Evolutionary conservation across 228 moss, liverwort and hornwort species (phyloP), one percentile per base, ranked within the genome.

Genomic region (Sphagnum magellanicum): DNA sequence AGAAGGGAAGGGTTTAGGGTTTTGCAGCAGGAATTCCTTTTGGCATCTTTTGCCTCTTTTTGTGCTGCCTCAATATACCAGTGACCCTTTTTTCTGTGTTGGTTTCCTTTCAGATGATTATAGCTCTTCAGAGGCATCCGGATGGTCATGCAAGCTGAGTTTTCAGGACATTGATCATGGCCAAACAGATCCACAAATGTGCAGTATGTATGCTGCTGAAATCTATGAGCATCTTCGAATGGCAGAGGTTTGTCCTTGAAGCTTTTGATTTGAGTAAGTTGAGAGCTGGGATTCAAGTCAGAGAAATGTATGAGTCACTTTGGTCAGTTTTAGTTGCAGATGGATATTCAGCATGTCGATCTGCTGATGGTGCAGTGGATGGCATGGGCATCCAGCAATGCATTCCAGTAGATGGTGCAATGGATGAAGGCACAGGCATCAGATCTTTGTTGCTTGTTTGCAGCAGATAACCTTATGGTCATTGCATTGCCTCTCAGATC

Each of bases 121-220:
- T 52, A 61, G 66, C 14, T 74, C 74, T 16, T 72, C 74, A 16
- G 74, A 72, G 16, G 70, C 72, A 6, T 72, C 80, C 8, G 75
- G 81, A 7, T 83, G 79, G 81, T 74, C 87, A 3, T 74, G 67
- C 50, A 79, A 70, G 48, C 72, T 76, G 65, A 81, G 67, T 73
- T 91, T 80, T 62, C 82, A 90, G 70, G 91, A 98, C 50, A 98
- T 98, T 50, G 97, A 98, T 68, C 77, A 85, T 74, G 93, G 93
- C 49, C 83, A 90, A 60, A 79, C 88, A 9, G 97, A 98, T 78
- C 93, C 97, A 5, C 97, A 98, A 71, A 98, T 98, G 97, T 98
- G 97, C 81, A 98, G 93, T 72, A 89, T 86, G 77, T 98, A 98
- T 48, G 97, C 97, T 10, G 79, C 85, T 49, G 97, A 98, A 53